Conservation (phyloP, 306 rosid genomes). For the Castanea sativa region DNA sequence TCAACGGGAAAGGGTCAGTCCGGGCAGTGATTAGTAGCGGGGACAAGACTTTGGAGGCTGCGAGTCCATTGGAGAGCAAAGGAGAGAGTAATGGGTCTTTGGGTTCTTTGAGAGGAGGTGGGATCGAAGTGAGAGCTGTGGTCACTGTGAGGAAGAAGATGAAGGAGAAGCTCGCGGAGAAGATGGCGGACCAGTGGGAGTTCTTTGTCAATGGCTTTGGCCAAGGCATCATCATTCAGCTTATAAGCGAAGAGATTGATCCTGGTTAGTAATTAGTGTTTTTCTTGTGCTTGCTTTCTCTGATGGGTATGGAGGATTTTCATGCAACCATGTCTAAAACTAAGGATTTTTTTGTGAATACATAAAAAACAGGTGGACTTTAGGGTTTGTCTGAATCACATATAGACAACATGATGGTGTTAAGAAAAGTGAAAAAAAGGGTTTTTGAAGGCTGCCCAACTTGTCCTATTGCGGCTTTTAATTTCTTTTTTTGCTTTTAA, state of each 20-base stretch:
- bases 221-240: constrained; percentile 75
- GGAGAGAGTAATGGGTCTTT: constrained; percentile 32
- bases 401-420: not conserved
- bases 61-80: constrained; percentile 33
- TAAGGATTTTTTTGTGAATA: no score
- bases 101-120: constrained; percentile 29
- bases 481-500: not conserved
- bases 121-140: constrained; percentile 57
- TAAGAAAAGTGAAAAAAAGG: not conserved
- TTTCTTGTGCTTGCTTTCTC: not conserved
- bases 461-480: not conserved
- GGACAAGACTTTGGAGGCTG: constrained; percentile 36
- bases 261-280: constrained; percentile 41
- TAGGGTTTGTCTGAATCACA: not conserved
- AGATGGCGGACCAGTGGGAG: constrained; percentile 77
- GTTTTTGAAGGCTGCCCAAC: not conserved
- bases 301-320: not conserved
- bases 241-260: constrained; percentile 67
- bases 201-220: constrained; percentile 71
- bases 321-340: not conserved
- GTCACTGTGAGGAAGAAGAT: constrained; percentile 72
- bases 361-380: not conserved
- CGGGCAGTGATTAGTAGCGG: constrained; percentile 54
- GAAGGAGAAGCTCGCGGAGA: constrained; percentile 62
- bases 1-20: constrained; percentile 24